phyloP scores from a whole-genome alignment of 352 stramenopile species.

The Phytophthora melonis region DNA sequence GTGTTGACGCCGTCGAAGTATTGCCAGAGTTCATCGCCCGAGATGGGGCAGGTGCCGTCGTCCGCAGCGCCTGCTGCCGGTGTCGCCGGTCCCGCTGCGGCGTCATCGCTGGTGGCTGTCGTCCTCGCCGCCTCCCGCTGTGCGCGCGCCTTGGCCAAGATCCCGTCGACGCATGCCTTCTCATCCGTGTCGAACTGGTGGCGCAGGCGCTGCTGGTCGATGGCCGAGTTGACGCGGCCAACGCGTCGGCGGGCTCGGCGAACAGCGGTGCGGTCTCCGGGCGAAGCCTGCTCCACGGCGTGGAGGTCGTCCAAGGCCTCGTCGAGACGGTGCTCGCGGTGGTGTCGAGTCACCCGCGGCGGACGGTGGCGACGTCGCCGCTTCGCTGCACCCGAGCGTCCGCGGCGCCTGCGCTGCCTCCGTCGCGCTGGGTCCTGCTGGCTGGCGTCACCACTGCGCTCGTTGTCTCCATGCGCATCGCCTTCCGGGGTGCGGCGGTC shows the following conservation, averaged over 20 bases:
- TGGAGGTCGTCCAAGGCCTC: slow-evolving; percentile 17
- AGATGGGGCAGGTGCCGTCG: too few relatives aligned
- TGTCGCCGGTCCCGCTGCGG: not conserved
- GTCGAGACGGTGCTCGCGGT: slow-evolving; percentile 12
- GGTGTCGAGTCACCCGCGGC: slow-evolving; percentile 10
- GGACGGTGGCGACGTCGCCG: not conserved
- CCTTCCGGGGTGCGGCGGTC: too few relatives aligned
- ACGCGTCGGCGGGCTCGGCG: slow-evolving; percentile 3
- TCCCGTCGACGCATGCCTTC: slow-evolving; percentile 8
- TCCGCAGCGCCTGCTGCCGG: too few relatives aligned
- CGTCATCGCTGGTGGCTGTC: not conserved
- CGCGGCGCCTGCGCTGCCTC: not conserved
- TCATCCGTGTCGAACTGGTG: slow-evolving; percentile 8
- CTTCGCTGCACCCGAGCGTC: not conserved
- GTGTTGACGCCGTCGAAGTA: too few relatives aligned
- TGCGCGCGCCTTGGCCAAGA: not conserved
- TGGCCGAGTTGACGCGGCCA: not conserved
- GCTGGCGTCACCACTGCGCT: too few relatives aligned
- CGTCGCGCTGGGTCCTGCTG: too few relatives aligned
- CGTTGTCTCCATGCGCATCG: too few relatives aligned
- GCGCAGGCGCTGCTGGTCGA: not conserved
- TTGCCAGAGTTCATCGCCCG: not conserved
- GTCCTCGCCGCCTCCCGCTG: not conserved
- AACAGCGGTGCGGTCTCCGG: not conserved
- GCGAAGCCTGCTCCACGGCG: not conserved